These are phyloP conservation scores for Moringa oleifera DNA, from an alignment of 345 rosid genomes.

Conservation along the genomic window DNA sequence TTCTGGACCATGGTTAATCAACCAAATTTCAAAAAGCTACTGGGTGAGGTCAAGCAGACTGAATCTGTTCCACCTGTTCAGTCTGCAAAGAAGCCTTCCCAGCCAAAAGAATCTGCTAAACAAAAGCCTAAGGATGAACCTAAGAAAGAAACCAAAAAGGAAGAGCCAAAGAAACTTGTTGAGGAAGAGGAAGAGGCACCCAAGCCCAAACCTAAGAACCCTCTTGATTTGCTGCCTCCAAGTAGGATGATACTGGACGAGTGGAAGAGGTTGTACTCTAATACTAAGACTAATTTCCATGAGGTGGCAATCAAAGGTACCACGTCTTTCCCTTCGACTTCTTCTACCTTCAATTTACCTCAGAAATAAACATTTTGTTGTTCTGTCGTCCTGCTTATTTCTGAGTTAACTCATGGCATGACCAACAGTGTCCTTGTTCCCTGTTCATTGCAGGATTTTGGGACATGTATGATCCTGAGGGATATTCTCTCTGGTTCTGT, in stretches of 20 bases:
- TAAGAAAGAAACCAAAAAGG: slow-evolving; percentile 39
- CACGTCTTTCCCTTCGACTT: not conserved
- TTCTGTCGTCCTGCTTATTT: not conserved
- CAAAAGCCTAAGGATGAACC: slow-evolving; percentile 48
- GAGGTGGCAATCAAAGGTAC: slow-evolving; percentile 74
- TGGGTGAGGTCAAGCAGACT: slow-evolving; percentile 79
- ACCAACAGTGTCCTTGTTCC: not conserved
- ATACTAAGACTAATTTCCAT: slow-evolving; percentile 72
- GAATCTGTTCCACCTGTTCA: slow-evolving; percentile 42
- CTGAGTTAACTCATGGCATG: not conserved
- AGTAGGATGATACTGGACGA: slow-evolving; percentile 71
- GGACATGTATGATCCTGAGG: slow-evolving; percentile 85
- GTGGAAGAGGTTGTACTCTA: slow-evolving; percentile 80
- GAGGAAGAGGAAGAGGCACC: slow-evolving; percentile 41
- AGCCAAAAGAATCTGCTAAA: slow-evolving; percentile 52
- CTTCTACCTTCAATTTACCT: not conserved
- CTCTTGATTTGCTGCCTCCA: slow-evolving; percentile 68
- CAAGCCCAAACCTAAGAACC: slow-evolving; percentile 66
- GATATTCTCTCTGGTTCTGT: slow-evolving; percentile 77
- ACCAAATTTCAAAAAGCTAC: slow-evolving; percentile 52
- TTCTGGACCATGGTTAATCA: slow-evolving; percentile 83
- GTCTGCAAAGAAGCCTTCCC: slow-evolving; percentile 44
- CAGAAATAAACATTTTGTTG: not conserved
- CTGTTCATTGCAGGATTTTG: slow-evolving; percentile 50
- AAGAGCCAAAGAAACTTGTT: slow-evolving; percentile 13